Evolutionary conservation across 2,329 filamentous ascomycete genomes (phyloP).

Genomic region (Hortaea sp.): DNA sequence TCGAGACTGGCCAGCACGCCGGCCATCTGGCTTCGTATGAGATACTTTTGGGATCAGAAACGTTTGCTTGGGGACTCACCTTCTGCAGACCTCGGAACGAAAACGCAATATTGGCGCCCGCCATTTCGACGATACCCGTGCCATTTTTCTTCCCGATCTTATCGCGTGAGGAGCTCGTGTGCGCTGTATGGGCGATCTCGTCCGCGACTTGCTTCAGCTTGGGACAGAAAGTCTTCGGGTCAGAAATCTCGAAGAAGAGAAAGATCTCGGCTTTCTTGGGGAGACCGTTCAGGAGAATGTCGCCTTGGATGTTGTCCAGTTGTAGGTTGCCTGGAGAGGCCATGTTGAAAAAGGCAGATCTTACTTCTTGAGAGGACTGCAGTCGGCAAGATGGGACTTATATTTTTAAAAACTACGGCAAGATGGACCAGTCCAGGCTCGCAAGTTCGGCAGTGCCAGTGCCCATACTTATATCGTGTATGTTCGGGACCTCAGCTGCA

Average conservation of each 20-base stretch:
- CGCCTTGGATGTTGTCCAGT: conserved; percentile 17
- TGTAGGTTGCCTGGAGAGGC: neutral
- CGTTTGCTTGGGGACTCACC: conserved; percentile 3
- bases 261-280: conserved; percentile 18
- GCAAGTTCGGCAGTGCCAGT: too few species aligned
- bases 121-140: conserved; percentile 8
- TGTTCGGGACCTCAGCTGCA: too few species aligned
- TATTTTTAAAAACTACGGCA: too few species aligned
- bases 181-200: conserved; percentile 14
- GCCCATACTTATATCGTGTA: too few species aligned
- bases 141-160: conserved; percentile 9
- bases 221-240: conserved; percentile 12
- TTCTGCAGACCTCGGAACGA: conserved; percentile 16
- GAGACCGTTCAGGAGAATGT: conserved; percentile 18
- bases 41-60: neutral
- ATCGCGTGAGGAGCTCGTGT: conserved; percentile 10
- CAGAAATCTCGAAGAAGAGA: conserved; percentile 18
- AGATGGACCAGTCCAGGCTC: too few species aligned
- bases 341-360: neutral
- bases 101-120: conserved; percentile 21
- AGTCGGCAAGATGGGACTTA: too few species aligned
- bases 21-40: conserved; percentile 8
- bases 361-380: too few species aligned
- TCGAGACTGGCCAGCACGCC: conserved; percentile 19
- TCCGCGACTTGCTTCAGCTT: conserved; percentile 11